phyloP scores from a whole-genome alignment of 2,329 filamentous ascomycete genomes.

The Paracoccidioides lutzii region DNA sequence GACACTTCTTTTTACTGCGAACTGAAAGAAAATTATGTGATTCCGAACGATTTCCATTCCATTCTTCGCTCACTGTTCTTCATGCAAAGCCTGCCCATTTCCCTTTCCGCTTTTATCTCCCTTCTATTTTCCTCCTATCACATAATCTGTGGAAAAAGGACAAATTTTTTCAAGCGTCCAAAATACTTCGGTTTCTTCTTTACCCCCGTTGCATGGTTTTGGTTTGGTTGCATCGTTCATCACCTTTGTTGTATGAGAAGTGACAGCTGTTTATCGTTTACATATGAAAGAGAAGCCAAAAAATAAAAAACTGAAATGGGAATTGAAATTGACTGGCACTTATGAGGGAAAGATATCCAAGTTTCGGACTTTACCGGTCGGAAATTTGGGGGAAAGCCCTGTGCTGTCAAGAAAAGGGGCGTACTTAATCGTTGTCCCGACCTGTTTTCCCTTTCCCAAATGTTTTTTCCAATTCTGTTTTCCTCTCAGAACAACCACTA shows the following conservation, averaged over 20 bases:
- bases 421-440: conserved; percentile 71
- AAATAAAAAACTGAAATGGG: conserved; percentile 19
- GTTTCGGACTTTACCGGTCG: conserved; percentile 23
- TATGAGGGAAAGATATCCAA: conserved; percentile 99
- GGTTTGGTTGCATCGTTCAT: not conserved
- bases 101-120: not conserved
- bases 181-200: not conserved
- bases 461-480: not conserved
- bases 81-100: not conserved
- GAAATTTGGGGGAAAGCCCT: conserved; percentile 86
- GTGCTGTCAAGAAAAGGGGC: conserved; percentile 63
- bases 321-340: conserved; percentile 57
- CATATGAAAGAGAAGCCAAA: not conserved
- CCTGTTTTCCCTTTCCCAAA: not conserved
- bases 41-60: not conserved
- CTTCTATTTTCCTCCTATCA: not conserved
- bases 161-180: not conserved
- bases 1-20: not conserved
- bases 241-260: not conserved
- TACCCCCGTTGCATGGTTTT: conserved; percentile 2
- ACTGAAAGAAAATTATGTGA: not conserved
- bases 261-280: not conserved
- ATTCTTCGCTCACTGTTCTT: not conserved
- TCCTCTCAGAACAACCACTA: not conserved
- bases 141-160: not conserved